phyloP scores from a whole-genome alignment of 345 rosid genomes.

The Populus euphratica region DNA sequence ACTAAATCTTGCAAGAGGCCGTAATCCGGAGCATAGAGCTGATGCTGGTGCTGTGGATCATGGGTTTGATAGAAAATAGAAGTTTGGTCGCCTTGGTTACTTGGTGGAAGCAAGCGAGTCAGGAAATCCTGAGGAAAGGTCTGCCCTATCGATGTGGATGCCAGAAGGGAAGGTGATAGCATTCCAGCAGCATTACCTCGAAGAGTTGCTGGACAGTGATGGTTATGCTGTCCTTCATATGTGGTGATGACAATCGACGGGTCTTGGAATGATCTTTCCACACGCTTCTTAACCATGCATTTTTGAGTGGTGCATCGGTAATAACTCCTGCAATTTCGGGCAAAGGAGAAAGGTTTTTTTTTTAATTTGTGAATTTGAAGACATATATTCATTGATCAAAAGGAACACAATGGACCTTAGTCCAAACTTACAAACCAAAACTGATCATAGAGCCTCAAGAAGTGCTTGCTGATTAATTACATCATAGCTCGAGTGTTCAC shows the following conservation, averaged over 20 bases:
- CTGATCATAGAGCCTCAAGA: neutral
- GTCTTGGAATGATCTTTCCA: conserved; percentile 86
- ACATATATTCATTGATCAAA: too few species aligned
- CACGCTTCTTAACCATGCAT: conserved; percentile 82
- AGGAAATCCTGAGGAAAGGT: conserved; percentile 20
- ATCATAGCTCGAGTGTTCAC: neutral
- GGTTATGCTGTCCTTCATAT: conserved; percentile 88
- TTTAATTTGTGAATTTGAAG: neutral
- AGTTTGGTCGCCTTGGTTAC: conserved; percentile 4
- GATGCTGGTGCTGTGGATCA: conserved; percentile 13
- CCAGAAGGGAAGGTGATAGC: conserved; percentile 31
- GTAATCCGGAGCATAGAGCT: conserved; percentile 18
- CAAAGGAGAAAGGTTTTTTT: neutral
- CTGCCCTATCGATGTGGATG: conserved; percentile 16
- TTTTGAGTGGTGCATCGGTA: conserved; percentile 88
- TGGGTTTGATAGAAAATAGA: conserved; percentile 14
- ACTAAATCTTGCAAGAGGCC: conserved; percentile 36
- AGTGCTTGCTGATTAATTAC: neutral
- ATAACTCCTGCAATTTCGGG: conserved; percentile 57
- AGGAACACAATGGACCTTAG: too few species aligned
- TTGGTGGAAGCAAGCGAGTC: conserved; percentile 21
- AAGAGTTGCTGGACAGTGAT: conserved; percentile 62
- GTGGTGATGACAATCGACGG: conserved; percentile 87
- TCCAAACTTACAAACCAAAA: too few species aligned
- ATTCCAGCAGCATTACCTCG: conserved; percentile 56